phyloP scores from a whole-genome alignment of 192 early-diverging fungal genomes.

The Backusella liffmaniae region DNA sequence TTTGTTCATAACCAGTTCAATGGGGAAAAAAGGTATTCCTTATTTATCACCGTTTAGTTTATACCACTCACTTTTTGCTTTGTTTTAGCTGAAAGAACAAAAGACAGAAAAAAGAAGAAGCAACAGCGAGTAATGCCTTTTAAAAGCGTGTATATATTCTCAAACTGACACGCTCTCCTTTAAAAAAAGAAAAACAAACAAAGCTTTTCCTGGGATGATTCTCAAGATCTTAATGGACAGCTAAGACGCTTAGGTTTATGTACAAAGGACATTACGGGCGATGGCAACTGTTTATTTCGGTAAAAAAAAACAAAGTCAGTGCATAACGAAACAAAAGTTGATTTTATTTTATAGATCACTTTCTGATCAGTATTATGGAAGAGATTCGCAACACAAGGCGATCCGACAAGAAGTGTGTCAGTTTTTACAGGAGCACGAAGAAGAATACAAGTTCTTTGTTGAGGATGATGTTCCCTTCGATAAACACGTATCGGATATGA shows the following conservation, averaged over 20 bases:
- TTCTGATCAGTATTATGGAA: slow-evolving; percentile 68
- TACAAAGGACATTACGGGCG: slow-evolving; percentile 67
- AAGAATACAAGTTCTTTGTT: slow-evolving; percentile 63
- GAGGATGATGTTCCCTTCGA: slow-evolving; percentile 61
- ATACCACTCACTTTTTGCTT: background rate
- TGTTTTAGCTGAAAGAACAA: background rate
- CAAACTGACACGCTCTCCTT: background rate
- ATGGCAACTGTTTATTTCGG: slow-evolving; percentile 74
- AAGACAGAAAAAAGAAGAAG: background rate
- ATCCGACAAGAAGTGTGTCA: slow-evolving; percentile 60
- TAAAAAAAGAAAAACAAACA: background rate
- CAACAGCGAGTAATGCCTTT: background rate
- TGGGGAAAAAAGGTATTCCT: background rate
- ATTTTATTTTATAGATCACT: slow-evolving; percentile 47
- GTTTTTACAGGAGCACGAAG: slow-evolving; percentile 56
- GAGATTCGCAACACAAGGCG: slow-evolving; percentile 49
- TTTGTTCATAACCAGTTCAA: background rate
- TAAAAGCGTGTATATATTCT: background rate
- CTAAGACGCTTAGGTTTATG: slow-evolving; percentile 51
- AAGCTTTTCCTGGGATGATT: background rate
- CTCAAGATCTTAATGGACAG: slow-evolving; percentile 11
- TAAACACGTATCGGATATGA: slow-evolving; percentile 59
- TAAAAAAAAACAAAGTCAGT: slow-evolving; percentile 18
- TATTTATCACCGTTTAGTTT: background rate
- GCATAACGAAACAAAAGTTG: background rate